These are phyloP conservation scores for Blepharisma stoltei DNA, from an alignment of 73 alveolate genomes.

Conservation along the genomic window DNA sequence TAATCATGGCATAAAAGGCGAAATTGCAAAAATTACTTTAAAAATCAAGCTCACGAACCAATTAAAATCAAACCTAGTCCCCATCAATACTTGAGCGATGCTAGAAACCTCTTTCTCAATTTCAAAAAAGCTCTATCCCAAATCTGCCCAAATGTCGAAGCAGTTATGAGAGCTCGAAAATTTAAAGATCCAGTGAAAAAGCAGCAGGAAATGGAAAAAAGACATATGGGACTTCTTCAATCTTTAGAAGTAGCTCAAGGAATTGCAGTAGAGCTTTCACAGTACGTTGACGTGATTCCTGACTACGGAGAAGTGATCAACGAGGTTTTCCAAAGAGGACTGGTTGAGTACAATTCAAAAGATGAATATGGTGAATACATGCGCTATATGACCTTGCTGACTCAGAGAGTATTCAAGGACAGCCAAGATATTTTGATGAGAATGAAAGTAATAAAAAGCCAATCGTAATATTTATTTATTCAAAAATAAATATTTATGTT, in stretches of 20 bases:
- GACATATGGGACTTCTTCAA: neutral
- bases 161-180: slow-evolving; percentile 2
- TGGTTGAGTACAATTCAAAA: neutral
- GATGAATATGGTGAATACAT: neutral
- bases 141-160: slow-evolving; percentile 22
- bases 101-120: neutral
- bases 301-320: slow-evolving; percentile 11
- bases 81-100: slow-evolving; percentile 9
- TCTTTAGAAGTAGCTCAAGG: neutral
- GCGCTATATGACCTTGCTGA: neutral
- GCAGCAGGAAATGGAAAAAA: neutral
- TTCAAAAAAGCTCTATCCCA: slow-evolving; percentile 1
- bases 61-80: too few relatives aligned
- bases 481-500: too few relatives aligned
- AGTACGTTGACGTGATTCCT: neutral
- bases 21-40: too few relatives aligned
- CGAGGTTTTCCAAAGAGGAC: slow-evolving; percentile 1
- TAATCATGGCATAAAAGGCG: too few relatives aligned
- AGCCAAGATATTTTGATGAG: neutral
- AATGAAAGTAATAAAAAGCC: neutral
- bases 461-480: too few relatives aligned
- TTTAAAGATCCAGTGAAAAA: slow-evolving; percentile 15
- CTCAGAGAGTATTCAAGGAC: slow-evolving; percentile 24
- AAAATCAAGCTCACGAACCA: too few relatives aligned
- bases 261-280: neutral